phyloP scores from a whole-genome alignment of 2,329 filamentous ascomycete genomes.

The Fusarium xylarioides region DNA sequence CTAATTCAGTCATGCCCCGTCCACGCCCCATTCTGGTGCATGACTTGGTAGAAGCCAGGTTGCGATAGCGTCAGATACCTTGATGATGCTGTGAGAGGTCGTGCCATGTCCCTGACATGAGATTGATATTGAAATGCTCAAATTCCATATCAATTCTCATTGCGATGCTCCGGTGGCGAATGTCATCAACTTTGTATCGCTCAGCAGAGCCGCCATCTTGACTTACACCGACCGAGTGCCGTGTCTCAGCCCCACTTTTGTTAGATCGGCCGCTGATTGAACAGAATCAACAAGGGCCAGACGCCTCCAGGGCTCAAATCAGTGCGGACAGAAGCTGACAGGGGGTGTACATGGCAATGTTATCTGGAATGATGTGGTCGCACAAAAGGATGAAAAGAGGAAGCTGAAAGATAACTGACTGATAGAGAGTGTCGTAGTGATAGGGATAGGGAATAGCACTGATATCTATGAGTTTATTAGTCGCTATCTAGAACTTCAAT shows the following conservation, averaged over 20 bases:
- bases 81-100: background rate
- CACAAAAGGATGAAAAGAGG: background rate
- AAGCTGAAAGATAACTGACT: background rate
- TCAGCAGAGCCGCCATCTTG: slow-evolving; percentile 21
- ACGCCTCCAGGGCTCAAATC: slow-evolving; percentile 24
- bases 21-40: slow-evolving; percentile 31
- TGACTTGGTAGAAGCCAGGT: slow-evolving; percentile 10
- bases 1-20: slow-evolving; percentile 23
- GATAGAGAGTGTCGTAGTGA: background rate
- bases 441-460: background rate
- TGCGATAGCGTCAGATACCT: slow-evolving; percentile 10
- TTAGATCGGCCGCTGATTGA: slow-evolving; percentile 40
- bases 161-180: slow-evolving; percentile 25
- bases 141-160: background rate
- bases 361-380: background rate
- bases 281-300: background rate
- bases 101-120: background rate
- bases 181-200: slow-evolving; percentile 20
- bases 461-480: background rate
- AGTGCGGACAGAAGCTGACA: slow-evolving; percentile 10
- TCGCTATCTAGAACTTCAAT: background rate
- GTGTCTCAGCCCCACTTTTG: slow-evolving; percentile 33
- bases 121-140: background rate
- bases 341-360: background rate
- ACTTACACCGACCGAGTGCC: slow-evolving; percentile 37